These are phyloP conservation scores for Coniochaeta hoffmannii DNA, from an alignment of 2,329 filamentous ascomycete species.

Conservation along the genomic window DNA sequence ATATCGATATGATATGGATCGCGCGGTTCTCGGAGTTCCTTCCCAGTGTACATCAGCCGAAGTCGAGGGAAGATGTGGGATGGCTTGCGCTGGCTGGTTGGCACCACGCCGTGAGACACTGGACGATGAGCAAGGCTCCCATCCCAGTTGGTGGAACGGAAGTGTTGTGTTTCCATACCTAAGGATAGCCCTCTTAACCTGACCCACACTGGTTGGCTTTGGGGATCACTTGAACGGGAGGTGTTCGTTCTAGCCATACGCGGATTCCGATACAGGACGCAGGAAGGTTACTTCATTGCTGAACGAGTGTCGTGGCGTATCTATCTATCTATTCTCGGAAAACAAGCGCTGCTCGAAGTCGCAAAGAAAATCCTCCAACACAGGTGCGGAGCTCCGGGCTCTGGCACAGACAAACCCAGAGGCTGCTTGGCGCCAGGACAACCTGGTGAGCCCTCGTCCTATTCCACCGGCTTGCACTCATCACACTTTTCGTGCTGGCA, in stretches of 20 bases:
- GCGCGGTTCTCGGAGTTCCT: not conserved
- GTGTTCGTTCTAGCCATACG: not conserved
- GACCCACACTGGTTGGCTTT: not conserved
- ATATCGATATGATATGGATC: not conserved
- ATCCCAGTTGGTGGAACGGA: not conserved
- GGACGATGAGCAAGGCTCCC: not conserved
- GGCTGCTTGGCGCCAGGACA: not conserved
- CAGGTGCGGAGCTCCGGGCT: not conserved
- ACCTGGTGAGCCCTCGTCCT: not conserved
- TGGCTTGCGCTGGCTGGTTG: too few species aligned
- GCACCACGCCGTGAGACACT: too few species aligned
- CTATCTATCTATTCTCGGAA: not conserved
- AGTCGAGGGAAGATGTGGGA: too few species aligned
- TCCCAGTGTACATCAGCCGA: too few species aligned
- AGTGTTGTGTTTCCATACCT: not conserved
- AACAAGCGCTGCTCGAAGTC: not conserved
- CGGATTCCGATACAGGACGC: not conserved
- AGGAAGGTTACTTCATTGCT: too few species aligned
- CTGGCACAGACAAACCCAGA: not conserved
- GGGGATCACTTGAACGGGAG: too few species aligned
- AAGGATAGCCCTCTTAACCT: not conserved
- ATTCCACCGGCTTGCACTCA: not conserved
- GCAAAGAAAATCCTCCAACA: not conserved
- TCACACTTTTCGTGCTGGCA: not conserved
- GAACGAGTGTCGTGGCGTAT: too few species aligned